These are phyloP conservation scores for Piromyces sp. DNA, from an alignment of 192 early-diverging fungal genomes.

Conservation along the genomic window DNA sequence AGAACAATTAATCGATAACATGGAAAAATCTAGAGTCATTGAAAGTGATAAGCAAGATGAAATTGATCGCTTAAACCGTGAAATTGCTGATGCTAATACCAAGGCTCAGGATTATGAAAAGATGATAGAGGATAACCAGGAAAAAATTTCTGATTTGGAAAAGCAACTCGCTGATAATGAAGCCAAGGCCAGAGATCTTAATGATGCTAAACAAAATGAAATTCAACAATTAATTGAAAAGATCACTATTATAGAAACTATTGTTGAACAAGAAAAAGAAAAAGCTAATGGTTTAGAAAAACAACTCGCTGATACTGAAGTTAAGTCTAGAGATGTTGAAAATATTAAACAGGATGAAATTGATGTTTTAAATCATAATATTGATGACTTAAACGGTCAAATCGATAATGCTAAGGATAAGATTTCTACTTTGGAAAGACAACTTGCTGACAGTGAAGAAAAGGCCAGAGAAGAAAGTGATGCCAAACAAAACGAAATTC, in stretches of 20 bases:
- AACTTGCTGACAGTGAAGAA: neutral
- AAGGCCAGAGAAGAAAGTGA: neutral
- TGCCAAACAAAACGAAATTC: neutral
- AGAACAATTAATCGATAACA: neutral
- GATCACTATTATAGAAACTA: neutral
- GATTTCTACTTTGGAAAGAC: neutral
- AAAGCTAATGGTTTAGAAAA: neutral
- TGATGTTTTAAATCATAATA: neutral
- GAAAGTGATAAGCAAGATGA: neutral
- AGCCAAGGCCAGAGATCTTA: neutral
- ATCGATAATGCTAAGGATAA: neutral
- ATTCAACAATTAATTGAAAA: neutral
- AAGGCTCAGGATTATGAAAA: neutral
- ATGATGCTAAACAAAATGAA: neutral
- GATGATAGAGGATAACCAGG: neutral
- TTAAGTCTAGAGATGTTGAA: neutral
- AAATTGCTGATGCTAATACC: neutral
- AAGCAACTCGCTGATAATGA: neutral
- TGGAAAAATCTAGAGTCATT: neutral
- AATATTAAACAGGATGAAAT: neutral
- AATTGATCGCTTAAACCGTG: neutral
- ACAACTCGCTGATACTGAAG: neutral
- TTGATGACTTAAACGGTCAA: neutral
- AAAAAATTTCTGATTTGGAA: neutral
- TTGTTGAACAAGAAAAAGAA: neutral